Percentiles rank a stretch among this genome's conserved stretches.
Conservation (phyloP, 805 yeast species). For the Sugiyamaella valdiviana region DNA sequence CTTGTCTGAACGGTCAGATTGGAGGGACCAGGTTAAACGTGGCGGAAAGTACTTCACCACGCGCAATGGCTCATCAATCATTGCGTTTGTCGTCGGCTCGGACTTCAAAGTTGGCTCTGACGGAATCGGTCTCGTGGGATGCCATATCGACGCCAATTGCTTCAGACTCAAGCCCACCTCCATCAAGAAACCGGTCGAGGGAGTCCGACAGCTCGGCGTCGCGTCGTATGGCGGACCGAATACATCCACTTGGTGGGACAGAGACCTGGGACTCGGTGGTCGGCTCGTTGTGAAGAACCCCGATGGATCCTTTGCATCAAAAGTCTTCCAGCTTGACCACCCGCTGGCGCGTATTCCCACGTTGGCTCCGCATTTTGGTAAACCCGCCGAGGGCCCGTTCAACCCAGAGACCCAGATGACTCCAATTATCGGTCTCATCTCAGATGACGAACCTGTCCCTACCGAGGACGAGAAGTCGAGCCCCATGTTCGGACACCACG, state of each 20-base stretch:
- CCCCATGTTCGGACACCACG: constrained; percentile 66
- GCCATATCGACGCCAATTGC: constrained; percentile 72
- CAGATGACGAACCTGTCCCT: constrained; percentile 30
- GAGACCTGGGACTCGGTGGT: constrained; percentile 84
- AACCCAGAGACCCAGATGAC: constrained; percentile 75
- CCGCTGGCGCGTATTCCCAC: constrained; percentile 73
- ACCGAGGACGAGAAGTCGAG: constrained; percentile 59
- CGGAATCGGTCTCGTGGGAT: constrained; percentile 62
- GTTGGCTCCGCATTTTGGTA: constrained; percentile 83
- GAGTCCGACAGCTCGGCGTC: constrained; percentile 72
- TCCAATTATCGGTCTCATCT: constrained; percentile 63
- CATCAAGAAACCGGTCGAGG: constrained; percentile 54
- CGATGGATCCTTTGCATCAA: constrained; percentile 28
- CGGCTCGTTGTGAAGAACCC: constrained; percentile 50
- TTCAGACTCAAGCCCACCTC: constrained; percentile 68
- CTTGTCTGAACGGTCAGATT: constrained; percentile 48
- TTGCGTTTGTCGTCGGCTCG: constrained; percentile 65
- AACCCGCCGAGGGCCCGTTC: constrained; percentile 60
- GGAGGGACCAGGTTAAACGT: constrained; percentile 30
- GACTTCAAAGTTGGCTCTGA: constrained; percentile 42
- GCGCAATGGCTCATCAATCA: constrained; percentile 61
- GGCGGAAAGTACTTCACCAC: constrained; percentile 43
- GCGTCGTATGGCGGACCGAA: constrained; percentile 70
- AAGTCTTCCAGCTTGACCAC: constrained; percentile 35
- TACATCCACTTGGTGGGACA: constrained; percentile 62